Percentiles rank a stretch among this genome's conserved stretches.
Conservation (phyloP, 371 early-diverging fungal genomes). For the Dentiscutata heterogama region DNA sequence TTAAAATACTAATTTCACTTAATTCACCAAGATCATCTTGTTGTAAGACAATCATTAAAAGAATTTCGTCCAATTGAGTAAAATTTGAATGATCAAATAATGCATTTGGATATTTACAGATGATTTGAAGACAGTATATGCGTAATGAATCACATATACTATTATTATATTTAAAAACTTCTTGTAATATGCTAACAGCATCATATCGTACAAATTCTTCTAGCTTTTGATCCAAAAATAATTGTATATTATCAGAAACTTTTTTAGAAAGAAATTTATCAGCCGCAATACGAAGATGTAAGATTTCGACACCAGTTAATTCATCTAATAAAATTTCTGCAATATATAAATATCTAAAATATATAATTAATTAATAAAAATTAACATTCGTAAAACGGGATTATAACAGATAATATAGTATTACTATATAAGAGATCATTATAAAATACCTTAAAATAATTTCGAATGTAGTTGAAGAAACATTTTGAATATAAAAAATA, state of each 20-base stretch:
- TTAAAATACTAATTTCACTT: constrained; percentile 21
- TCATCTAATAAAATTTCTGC: not conserved
- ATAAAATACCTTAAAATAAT: constrained; percentile 2
- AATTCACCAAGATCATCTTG: not conserved
- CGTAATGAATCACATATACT: not conserved
- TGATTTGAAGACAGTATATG: not conserved
- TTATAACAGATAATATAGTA: not conserved
- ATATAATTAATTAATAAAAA: not conserved
- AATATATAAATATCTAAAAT: constrained; percentile 19
- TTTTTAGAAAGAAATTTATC: constrained; percentile 8
- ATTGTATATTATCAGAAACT: not conserved
- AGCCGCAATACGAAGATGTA: not conserved
- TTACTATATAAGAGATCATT: no score
- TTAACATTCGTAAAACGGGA: not conserved
- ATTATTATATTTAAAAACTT: not conserved
- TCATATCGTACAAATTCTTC: not conserved
- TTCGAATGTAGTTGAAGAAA: constrained; percentile 16
- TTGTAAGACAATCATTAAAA: constrained; percentile 12
- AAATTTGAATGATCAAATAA: constrained; percentile 1
- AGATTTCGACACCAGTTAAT: not conserved
- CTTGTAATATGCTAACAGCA: not conserved
- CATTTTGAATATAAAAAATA: not conserved
- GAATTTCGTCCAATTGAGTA: not conserved
- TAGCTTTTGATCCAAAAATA: not conserved
- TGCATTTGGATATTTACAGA: not conserved